Base-by-base conservation (phyloP, 768 basidiomycete species). In the Cyclocybe cylindracea region DNA sequence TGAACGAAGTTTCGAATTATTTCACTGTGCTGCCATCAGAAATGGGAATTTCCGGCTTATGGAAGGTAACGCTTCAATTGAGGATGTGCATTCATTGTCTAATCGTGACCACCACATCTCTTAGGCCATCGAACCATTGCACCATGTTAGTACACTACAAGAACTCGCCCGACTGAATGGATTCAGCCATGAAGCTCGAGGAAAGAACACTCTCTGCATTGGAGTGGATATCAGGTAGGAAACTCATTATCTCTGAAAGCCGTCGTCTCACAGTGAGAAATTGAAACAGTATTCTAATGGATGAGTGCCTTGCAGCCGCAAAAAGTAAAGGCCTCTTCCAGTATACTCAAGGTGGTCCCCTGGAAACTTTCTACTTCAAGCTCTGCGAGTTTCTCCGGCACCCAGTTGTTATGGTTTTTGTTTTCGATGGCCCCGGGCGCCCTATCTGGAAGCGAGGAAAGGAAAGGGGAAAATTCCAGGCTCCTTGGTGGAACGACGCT, bases 361-460 rank as follows among this genome's bases (percentile, higher is more conserved):
- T 53, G 7, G 7, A 14, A 16, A 46, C 14, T 14, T 55, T 55
- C 10, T 55, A 50, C 18, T 39, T 37, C 38, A 49, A 55, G 44
- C 37, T 55, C 6, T 46, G 46, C 31, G 41, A 39, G 10, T 49
- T 51, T 33, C 43, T 51, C 7, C 36, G 49, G 11, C 13, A 5
- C 3, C 50, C 55, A 9, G 33, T 33, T 2, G 40, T 43, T 14
- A 29, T 44, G 16, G 42, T 56, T 16, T 56, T 56, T 34, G 55
- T 57, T 7, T 57, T 57, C 43, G 56, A 57, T 39, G 56, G 56
- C 5, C 51, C 47, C 6, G 16, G 44, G 1, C 43, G 48, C 1
- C 56, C 56, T 6, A 14, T n/a, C 2, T 1, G 39, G 11, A 57
- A 57, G 51, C 48, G 40, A 7, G 48, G 51, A 3, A 24, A 39